Percentiles rank a stretch among this genome's conserved stretches.
Evolutionary conservation across 192 early-diverging fungal genomes (phyloP).

Genomic region (Cladochytrium replicatum): DNA sequence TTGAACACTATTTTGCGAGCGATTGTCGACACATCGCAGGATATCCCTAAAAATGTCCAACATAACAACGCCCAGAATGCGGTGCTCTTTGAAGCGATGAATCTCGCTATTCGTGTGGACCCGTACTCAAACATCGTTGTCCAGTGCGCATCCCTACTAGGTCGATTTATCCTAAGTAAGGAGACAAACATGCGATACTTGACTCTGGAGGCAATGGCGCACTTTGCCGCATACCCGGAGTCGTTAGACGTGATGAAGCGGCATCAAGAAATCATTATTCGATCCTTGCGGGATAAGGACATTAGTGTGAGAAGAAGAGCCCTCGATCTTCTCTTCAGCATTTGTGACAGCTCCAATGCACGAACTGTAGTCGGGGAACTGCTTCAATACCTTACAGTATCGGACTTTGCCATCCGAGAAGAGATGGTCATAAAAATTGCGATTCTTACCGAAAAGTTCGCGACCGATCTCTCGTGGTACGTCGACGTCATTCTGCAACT

Average conservation of each 20-base stretch:
- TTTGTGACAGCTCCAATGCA: constrained; percentile 87
- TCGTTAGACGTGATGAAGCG: constrained; percentile 70
- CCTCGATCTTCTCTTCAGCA: constrained; percentile 90
- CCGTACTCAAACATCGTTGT: constrained; percentile 74
- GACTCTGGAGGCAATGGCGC: constrained; percentile 94
- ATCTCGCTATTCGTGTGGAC: constrained; percentile 88
- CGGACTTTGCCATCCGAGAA: constrained; percentile 85
- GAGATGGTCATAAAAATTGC: constrained; percentile 99
- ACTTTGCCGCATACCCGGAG: constrained; percentile 68
- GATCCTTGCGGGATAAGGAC: constrained; percentile 91
- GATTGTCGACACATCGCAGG: constrained; percentile 67
- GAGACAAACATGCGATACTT: constrained; percentile 98
- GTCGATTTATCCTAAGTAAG: constrained; percentile 83
- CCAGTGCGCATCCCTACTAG: constrained; percentile 74
- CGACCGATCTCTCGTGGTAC: constrained; percentile 97
- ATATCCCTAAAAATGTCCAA: constrained; percentile 88
- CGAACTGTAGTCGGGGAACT: constrained; percentile 84
- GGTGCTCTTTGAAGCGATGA: constrained; percentile 94
- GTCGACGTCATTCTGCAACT: constrained; percentile 95
- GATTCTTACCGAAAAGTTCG: constrained; percentile 95
- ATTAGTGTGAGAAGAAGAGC: constrained; percentile 92
- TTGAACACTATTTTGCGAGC: constrained; percentile 69
- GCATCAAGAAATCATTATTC: constrained; percentile 65
- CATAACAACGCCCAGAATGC: constrained; percentile 98
- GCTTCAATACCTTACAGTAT: constrained; percentile 76